A percentile compares a stretch with the other conserved stretches of the same genome.
Conservation (phyloP, 106 monocot genomes). For the Dendrobium nobile region DNA sequence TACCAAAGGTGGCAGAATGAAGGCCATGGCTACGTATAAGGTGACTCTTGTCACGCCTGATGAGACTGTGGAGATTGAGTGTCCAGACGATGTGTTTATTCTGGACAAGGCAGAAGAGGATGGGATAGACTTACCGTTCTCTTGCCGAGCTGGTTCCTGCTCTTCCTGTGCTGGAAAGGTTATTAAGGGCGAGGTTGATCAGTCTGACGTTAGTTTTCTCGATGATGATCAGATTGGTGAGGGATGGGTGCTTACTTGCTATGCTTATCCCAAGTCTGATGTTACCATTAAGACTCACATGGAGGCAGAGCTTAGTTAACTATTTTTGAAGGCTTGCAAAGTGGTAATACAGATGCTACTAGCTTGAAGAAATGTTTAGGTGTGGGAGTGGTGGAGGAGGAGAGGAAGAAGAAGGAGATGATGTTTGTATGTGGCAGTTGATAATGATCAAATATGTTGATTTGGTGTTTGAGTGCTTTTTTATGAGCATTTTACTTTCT, state of each 20-base stretch:
- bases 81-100: conserved; percentile 61
- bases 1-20: conserved; percentile 22
- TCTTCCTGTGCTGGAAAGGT: conserved; percentile 75
- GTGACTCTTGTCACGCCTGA: conserved; percentile 55
- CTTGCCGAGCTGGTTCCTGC: conserved; percentile 81
- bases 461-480: too few relatives aligned
- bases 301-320: conserved; percentile 42
- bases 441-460: too few relatives aligned
- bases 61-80: conserved; percentile 25
- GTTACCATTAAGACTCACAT: conserved; percentile 76
- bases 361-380: too few relatives aligned
- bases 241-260: conserved; percentile 73
- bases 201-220: conserved; percentile 63
- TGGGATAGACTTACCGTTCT: conserved; percentile 71
- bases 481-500: too few relatives aligned
- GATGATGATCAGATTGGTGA: conserved; percentile 49
- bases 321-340: too few relatives aligned
- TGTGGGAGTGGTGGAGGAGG: too few relatives aligned
- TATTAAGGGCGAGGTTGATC: conserved; percentile 41
- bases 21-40: conserved; percentile 46
- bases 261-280: conserved; percentile 55
- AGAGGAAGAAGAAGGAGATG: too few relatives aligned
- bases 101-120: conserved; percentile 54
- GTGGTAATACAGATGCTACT: too few relatives aligned
- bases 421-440: too few relatives aligned